Base-by-base conservation (phyloP, 2,329 filamentous ascomycete genomes). In the Aspergillaceae sp. region DNA sequence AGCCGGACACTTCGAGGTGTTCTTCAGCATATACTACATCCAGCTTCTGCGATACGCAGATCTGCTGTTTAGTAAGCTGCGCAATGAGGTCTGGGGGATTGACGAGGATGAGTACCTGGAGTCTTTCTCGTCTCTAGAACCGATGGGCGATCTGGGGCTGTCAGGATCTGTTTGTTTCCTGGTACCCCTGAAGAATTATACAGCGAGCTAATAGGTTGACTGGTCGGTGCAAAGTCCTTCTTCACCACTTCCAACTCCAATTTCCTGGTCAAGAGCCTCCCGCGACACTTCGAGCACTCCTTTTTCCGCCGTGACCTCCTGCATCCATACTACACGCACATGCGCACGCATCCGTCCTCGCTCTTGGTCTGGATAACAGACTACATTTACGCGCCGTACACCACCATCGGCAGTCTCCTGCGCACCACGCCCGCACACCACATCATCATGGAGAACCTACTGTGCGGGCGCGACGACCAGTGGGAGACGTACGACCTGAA, bases 401-500 rank as follows among this genome's bases (percentile, higher is more conserved):
- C 64, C 0, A 79, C 80, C 0, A 57, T 88, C 1, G 84, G 84
- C 1, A 74, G 76, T 1, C 55, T 80, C 0, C 53, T 86, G 0
- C 75, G 81, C 4, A 65, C 75, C 1, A 78, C 82, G 0, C 84
- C 85, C 0, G 79, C 78, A 1, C 83, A 87, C 53, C 84, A 87
- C 57, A 84, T 88, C 49, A 73, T 88, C 56, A 88, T 88, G 85
- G 84, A 87, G 61, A 88, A 88, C 58, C 71, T 86, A 2, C 68
- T 87, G 27, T 79, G 77, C 50, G 84, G 83, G 1, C 64, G 40
- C 58, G 68, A 46, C 19, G 61, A 70, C 40, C 65, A 72, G 11
- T 88, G 84, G 84, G 80, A 87, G 58, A 80, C 78, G 1, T 88
- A 82, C 64, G 85, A 88, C 49, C 74, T 88, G 42, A 89, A 89